Base-by-base conservation (phyloP, 1,139 yeast genomes). In the Wickerhamomyces sp. region DNA sequence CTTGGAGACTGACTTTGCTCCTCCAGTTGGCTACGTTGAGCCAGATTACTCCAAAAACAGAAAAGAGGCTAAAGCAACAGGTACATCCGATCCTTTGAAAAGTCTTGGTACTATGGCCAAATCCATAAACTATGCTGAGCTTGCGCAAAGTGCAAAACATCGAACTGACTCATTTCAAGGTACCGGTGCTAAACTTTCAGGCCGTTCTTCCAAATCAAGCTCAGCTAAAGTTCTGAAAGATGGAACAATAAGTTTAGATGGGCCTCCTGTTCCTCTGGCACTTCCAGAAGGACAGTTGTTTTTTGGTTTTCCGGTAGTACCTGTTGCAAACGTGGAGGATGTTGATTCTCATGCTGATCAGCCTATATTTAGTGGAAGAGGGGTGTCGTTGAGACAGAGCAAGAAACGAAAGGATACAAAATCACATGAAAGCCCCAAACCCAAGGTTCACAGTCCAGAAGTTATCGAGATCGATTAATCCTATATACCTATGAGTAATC, bases 21-120 rank as follows among this genome's bases (percentile, higher is more conserved):
- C 99, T 5, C 99, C 99, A 0, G 96, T 93, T 6, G 99, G 99
- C 0, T 94, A 94, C 60, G 96, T 88, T 30, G 99, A 93, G 61
- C 95, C 95, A 1, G 85, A 81, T 55, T 80, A 80, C 53, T 67
- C 61, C 7, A 58, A 63, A 41, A 56, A 62, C 11, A 46, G 54
- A 38, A 41, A 48, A 44, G 44, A 56, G 42, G 44, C 53, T 44
- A 36, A 48, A 40, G 29, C 56, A 38, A 47, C 42, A 41, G 51
- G 34, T 47, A 49, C 48, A 1, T 36, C 43, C 0, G 70, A 70
- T 46, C 71, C 78, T 3, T 56, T 67, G 0, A 56, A 62, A 11
- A 67, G 84, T 1, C 57, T 63, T 7, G 95, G 90, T 1, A 75
- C 91, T 1, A 88, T 89, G 96, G 93, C 96, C 1, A 75, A 72